Percentiles rank a stretch among this genome's conserved stretches.
Conservation (phyloP, 1,139 yeast species). For the Pichiaceae sp. region DNA sequence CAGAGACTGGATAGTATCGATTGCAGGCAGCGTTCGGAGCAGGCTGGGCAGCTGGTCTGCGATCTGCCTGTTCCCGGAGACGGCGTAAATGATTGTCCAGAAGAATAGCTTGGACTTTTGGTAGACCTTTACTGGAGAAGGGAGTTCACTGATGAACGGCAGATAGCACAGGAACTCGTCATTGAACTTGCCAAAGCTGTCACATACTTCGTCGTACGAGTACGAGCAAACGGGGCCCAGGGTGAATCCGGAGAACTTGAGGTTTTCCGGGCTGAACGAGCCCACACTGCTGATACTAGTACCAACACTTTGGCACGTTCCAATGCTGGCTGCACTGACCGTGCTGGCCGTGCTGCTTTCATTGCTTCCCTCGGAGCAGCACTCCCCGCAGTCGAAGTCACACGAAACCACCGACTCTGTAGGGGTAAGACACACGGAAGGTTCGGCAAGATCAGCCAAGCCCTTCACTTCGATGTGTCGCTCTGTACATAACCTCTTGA, state of each 20-base stretch:
- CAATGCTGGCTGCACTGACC: too few species aligned
- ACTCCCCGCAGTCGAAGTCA: not conserved
- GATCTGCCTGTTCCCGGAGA: conserved; percentile 11
- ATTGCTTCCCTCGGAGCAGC: not conserved
- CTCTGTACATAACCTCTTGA: conserved; percentile 16
- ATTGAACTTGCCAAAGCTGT: conserved; percentile 14
- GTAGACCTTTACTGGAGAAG: conserved; percentile 15
- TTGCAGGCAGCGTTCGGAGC: too few species aligned
- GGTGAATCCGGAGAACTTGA: too few species aligned
- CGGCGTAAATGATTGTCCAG: conserved; percentile 21
- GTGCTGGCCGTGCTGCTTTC: too few species aligned
- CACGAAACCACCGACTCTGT: not conserved
- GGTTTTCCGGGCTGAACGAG: too few species aligned
- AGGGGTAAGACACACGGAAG: conserved; percentile 1
- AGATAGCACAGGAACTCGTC: conserved; percentile 10
- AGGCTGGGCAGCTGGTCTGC: conserved; percentile 2
- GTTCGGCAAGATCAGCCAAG: conserved; percentile 15
- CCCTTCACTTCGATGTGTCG: conserved; percentile 22
- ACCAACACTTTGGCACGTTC: too few species aligned
- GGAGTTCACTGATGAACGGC: conserved; percentile 17
- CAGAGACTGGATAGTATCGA: conserved; percentile 12
- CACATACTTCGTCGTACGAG: conserved; percentile 5
- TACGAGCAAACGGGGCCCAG: conserved; percentile 5
- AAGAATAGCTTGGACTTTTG: conserved; percentile 15
- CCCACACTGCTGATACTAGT: too few species aligned